Conservation (phyloP, 305 asterid species). For the Caryopteris hybrid region DNA sequence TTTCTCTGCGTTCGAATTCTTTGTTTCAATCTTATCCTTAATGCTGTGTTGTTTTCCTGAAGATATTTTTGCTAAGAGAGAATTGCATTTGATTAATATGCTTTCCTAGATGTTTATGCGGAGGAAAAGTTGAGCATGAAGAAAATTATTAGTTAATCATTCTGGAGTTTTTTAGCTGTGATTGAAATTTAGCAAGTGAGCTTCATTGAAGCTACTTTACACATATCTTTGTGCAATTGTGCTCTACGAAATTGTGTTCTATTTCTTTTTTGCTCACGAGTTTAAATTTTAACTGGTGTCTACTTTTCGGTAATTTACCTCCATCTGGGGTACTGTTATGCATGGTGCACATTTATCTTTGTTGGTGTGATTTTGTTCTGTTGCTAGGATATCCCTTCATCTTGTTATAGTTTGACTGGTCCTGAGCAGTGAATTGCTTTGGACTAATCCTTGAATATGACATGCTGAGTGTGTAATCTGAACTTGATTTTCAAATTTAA, state of each 20-base stretch:
- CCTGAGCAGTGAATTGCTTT: neutral
- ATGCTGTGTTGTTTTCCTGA: neutral
- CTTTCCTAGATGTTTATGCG: neutral
- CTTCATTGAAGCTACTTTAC: neutral
- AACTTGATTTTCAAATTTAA: neutral
- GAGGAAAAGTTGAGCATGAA: neutral
- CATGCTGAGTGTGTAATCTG: neutral
- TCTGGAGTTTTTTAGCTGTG: constrained; percentile 4
- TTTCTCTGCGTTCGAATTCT: neutral
- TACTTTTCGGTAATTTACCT: neutral
- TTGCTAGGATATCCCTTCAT: neutral
- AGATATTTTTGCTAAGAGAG: no score
- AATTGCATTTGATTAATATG: neutral
- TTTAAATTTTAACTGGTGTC: neutral
- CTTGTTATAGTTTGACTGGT: neutral
- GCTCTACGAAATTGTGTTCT: neutral
- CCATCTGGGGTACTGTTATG: neutral
- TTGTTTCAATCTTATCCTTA: neutral
- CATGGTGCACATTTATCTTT: neutral
- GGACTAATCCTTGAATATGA: neutral
- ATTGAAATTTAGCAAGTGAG: neutral
- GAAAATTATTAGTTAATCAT: neutral
- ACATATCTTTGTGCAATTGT: neutral
- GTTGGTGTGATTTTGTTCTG: no score
- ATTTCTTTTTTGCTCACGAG: neutral